Evolutionary conservation across 805 yeast species (phyloP), one percentile per base, ranked within the genome.

Genomic region (Teunomyces stri): DNA sequence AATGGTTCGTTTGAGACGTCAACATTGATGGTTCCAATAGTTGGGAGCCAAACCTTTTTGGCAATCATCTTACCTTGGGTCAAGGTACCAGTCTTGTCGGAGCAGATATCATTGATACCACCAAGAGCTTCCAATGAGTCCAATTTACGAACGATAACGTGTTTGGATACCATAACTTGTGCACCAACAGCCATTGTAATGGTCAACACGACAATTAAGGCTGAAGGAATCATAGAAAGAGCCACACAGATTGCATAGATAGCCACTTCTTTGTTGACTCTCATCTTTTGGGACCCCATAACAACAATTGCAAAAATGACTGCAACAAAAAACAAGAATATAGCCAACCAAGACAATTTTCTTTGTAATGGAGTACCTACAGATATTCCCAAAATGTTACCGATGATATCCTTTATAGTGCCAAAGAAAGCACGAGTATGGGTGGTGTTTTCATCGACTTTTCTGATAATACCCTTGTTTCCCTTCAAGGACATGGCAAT

Each of bases 231-330:
- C 89, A 87, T 87, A 4, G 91, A 81, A 42, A 86, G 69, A 0
- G 87, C 87, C 42, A 87, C 91, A 69, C 95, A 89, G 58, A 89
- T 84, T 21, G 96, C 96, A 61, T 89, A 89, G 42, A 89, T 82
- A 11, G 95, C 96, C 31, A 89, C 94, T 55, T 88, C 89, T 47
- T 75, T 79, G 54, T 80, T 82, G n/a, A 89, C 96, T 10, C 70
- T 58, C 65, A 88, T 82, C 50, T 78, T 78, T 66, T 89, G 95
- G 7, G 94, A 81, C 2, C 84, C 95, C 95, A 89, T 85, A 3
- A 87, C 95, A 15, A 89, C 81, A 48, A 89, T 82, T 1, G 96
- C 96, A 60, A 88, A 84, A 1, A 89, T 55, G n/a, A 89, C 94
- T 4, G 96, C 96, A 41, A 89, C 69, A 56, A 75, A 74, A 54